Evolutionary conservation across 139 green algal genomes (phyloP).

Genomic region (Auxenochlorella pyrenoidosa): DNA sequence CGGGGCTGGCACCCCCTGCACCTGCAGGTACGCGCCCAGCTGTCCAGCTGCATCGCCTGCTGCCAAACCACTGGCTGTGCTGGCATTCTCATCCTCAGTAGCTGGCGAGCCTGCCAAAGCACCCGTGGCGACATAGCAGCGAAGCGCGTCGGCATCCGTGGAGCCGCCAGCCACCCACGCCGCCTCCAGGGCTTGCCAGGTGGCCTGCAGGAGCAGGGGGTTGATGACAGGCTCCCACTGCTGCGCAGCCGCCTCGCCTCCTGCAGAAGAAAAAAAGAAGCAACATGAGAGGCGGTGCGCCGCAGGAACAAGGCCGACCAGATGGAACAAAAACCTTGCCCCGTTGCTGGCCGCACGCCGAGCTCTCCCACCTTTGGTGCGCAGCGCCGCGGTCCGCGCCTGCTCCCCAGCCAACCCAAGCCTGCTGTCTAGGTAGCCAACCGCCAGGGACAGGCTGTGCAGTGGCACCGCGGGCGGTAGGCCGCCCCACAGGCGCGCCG

Average conservation of each 20-base stretch:
- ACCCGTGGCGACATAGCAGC: constrained; percentile 4
- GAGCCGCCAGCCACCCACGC: background rate
- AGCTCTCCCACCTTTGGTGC: too few species aligned
- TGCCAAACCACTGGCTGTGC: background rate
- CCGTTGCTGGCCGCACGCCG: too few species aligned
- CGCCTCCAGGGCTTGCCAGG: constrained; percentile 24
- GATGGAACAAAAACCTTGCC: background rate
- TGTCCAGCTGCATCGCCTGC: background rate
- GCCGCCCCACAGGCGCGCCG: constrained; percentile 4
- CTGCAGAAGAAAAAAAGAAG: background rate
- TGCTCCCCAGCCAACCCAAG: constrained; percentile 4
- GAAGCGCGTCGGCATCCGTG: background rate
- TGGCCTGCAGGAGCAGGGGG: constrained; percentile 19
- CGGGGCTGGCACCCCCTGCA: constrained; percentile 8
- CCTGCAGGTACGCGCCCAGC: constrained; percentile 27
- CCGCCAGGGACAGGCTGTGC: constrained; percentile 55
- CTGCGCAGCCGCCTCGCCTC: background rate
- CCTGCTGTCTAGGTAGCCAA: constrained; percentile 44
- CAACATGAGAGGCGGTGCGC: background rate
- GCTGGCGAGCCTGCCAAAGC: background rate
- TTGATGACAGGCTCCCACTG: constrained; percentile 18
- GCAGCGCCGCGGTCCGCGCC: background rate
- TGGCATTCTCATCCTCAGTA: background rate
- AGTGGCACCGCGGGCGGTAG: constrained; percentile 46
- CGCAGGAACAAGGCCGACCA: too few species aligned